Base-by-base conservation (phyloP, 192 early-diverging fungal genomes). In the Dimargaris cristalligena region DNA sequence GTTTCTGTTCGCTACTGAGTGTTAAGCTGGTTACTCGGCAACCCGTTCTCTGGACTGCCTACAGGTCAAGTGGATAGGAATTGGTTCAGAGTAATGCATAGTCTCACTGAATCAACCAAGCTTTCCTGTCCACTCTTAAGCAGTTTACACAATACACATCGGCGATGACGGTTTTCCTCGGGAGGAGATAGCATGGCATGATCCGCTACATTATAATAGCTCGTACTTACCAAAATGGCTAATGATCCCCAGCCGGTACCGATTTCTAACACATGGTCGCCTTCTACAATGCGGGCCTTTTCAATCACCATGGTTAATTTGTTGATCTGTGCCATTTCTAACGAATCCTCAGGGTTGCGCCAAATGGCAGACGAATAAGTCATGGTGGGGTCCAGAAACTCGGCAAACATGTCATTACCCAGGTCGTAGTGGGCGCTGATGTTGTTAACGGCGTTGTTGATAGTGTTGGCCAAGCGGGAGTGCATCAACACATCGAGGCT, bases 281-380 rank as follows among this genome's bases (percentile, higher is more conserved):
- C 71, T 14, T 67, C 61, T 6, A 63, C 34, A 34, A 82, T 67
- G 32, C 63, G 61, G 32, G 81, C 80, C 58, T 75, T 72, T 52
- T 74, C 71, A 45, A 84, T 73, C 31, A 87, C 69, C 49, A 67
- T 63, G 60, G 75, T 68, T 31, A 87, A 74, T 63, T 85, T 85
- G 41, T 78, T 71, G 32, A 74, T 46, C 70, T 85, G 81, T 16
- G 81, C 82, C 32, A 60, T 59, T 52, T 87, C 80, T 25, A 87
- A 68, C n/a, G 73, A 74, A 56, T 84, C 80, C 30, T 63, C 33
- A 26, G 68, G 65, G 29, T 58, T 74, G 26, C 44, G 52, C 79
- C 80, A 87, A 30, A 83, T 71, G n/a, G 80, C 83, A 52, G 82
- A 82, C 13, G 80, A 82, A 71, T 87, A 87, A 16, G 75, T 85